Conservation (phyloP, 495 filamentous ascomycete genomes). For the Pseudotulostoma volvatum region DNA sequence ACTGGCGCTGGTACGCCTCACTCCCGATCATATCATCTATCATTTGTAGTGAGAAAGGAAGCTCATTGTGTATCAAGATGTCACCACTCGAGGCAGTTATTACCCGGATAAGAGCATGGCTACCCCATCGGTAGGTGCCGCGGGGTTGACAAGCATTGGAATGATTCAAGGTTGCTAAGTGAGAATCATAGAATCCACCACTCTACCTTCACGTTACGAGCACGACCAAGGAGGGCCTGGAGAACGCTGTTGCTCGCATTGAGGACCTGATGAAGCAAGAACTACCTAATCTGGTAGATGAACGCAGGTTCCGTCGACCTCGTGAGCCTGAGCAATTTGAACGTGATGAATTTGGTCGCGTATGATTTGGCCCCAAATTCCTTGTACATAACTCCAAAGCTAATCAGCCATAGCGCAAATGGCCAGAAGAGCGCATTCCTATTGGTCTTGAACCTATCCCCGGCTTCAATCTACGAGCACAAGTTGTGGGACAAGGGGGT, state of each 20-base stretch:
- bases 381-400: conserved; percentile 1
- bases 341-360: conserved; percentile 83
- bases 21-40: conserved; percentile 22
- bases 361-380: conserved; percentile 27
- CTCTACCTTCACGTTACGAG: conserved; percentile 92
- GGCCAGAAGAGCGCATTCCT: conserved; percentile 89
- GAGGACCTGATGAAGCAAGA: conserved; percentile 94
- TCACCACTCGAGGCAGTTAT: conserved; percentile 91
- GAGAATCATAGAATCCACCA: conserved; percentile 61
- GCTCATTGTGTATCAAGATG: conserved; percentile 74
- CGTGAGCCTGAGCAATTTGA: conserved; percentile 73
- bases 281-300: conserved; percentile 85
- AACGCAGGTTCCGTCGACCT: conserved; percentile 78
- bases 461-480: conserved; percentile 92
- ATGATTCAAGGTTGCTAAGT: conserved; percentile 2
- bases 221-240: conserved; percentile 79
- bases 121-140: conserved; percentile 62
- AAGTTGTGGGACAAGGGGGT: conserved; percentile 86
- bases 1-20: conserved; percentile 97
- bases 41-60: conserved; percentile 33
- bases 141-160: too few species aligned
- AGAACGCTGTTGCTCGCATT: conserved; percentile 69
- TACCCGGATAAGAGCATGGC: conserved; percentile 97
- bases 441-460: conserved; percentile 79
- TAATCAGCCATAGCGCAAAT: conserved; percentile 63